Percentiles rank a stretch among this genome's conserved stretches.
These are phyloP conservation scores for Sphagnum fallax DNA, from an alignment of 228 moss, liverwort and hornwort species.

Conservation along the genomic window DNA sequence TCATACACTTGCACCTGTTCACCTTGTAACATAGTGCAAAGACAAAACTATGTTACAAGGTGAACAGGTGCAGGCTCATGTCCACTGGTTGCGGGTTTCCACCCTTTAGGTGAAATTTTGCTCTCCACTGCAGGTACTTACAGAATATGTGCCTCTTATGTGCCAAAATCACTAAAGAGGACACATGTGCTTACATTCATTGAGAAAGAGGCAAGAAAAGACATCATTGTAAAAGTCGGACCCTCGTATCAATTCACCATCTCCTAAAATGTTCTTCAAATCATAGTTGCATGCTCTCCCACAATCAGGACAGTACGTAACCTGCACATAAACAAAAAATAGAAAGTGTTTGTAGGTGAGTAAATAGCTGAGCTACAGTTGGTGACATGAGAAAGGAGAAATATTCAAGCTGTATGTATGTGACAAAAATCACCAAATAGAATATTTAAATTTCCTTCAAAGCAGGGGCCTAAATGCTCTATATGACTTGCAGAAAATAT, in stretches of 20 bases:
- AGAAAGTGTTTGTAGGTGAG: background rate
- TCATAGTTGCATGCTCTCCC: constrained; percentile 90
- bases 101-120: too few species aligned
- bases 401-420: background rate
- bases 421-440: background rate
- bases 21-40: too few species aligned
- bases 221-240: constrained; percentile 74
- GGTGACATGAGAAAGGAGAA: background rate
- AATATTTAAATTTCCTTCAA: too few species aligned
- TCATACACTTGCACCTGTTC: too few species aligned
- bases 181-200: constrained; percentile 53
- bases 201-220: constrained; percentile 79
- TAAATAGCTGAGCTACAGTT: background rate
- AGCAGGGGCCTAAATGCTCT: too few species aligned
- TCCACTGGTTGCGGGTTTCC: too few species aligned
- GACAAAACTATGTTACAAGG: too few species aligned
- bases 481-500: too few species aligned
- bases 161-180: constrained; percentile 18
- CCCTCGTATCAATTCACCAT: constrained; percentile 57
- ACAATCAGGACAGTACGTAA: constrained; percentile 98
- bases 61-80: too few species aligned
- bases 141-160: background rate
- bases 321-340: constrained; percentile 30
- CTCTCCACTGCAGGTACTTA: too few species aligned
- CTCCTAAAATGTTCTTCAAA: constrained; percentile 65